These are phyloP conservation scores for Phoma sp. DNA, from an alignment of 2,329 filamentous ascomycete species.

Conservation along the genomic window DNA sequence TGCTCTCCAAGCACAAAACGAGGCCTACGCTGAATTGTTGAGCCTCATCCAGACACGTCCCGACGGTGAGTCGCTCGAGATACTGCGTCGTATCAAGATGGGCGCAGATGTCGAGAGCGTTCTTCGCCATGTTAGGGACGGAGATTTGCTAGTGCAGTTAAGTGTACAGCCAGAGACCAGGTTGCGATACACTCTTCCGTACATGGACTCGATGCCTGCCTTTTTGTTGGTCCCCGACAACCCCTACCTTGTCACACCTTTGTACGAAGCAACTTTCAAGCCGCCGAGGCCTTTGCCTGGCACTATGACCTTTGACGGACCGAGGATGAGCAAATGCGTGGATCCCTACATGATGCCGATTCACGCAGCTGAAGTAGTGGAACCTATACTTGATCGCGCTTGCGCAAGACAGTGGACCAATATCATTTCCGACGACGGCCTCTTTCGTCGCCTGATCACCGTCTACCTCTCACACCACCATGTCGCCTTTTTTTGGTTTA, in stretches of 20 bases:
- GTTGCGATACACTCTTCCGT: slow-evolving; percentile 17
- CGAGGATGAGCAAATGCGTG: slow-evolving; percentile 1
- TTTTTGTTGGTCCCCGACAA: slow-evolving; percentile 15
- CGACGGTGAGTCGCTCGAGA: slow-evolving; percentile 18
- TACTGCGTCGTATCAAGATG: slow-evolving; percentile 22
- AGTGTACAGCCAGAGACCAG: slow-evolving; percentile 15
- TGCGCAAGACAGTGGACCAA: slow-evolving; percentile 26
- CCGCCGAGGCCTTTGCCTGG: not conserved
- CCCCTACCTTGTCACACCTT: slow-evolving; percentile 14
- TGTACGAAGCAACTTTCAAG: slow-evolving; percentile 18
- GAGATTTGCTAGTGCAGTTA: slow-evolving; percentile 22
- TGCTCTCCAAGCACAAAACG: slow-evolving; percentile 15
- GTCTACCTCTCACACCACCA: slow-evolving; percentile 23
- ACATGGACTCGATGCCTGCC: slow-evolving; percentile 13
- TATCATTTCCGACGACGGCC: slow-evolving; percentile 22
- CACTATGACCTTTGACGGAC: not conserved
- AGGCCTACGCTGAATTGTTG: slow-evolving; percentile 22
- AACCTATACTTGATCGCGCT: slow-evolving; percentile 19
- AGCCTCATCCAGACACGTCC: slow-evolving; percentile 15
- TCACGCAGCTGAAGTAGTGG: slow-evolving; percentile 24
- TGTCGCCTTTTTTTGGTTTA: slow-evolving; percentile 17
- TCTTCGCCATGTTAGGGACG: slow-evolving; percentile 21
- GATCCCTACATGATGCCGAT: slow-evolving; percentile 23
- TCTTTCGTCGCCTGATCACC: slow-evolving; percentile 23
- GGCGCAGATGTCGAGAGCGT: slow-evolving; percentile 19